Evolutionary conservation across 352 stramenopile species (phyloP).

Genomic region (Pythium volutum): DNA sequence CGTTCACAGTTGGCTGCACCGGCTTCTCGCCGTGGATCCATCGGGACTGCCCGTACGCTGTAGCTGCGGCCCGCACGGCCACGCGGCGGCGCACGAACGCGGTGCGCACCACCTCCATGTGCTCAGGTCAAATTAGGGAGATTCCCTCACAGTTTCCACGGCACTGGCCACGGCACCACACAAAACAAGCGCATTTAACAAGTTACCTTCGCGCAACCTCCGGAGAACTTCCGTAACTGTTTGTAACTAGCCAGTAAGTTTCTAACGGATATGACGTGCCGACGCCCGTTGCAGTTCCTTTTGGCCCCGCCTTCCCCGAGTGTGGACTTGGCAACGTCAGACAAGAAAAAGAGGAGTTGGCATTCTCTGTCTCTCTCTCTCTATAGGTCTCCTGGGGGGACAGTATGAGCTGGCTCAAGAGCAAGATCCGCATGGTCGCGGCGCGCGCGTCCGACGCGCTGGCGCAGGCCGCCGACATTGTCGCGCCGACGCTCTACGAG

Average conservation of each 20-base stretch:
- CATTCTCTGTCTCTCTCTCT: neutral
- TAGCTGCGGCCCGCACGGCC: neutral
- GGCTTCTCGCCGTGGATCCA: neutral
- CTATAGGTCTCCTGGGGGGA: too few species aligned
- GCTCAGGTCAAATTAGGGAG: neutral
- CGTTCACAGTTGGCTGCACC: neutral
- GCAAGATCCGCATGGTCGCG: conserved; percentile 73
- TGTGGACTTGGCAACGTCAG: conserved; percentile 4
- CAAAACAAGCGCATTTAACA: conserved; percentile 15
- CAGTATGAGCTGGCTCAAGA: conserved; percentile 70
- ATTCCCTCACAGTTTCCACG: neutral
- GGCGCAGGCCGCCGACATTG: conserved; percentile 74
- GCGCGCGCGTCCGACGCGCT: conserved; percentile 67
- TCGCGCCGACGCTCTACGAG: conserved; percentile 79
- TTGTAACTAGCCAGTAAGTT: neutral
- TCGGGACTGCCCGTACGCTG: neutral
- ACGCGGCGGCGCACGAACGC: conserved; percentile 18
- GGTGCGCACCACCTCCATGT: conserved; percentile 13
- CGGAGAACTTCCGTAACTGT: conserved; percentile 6
- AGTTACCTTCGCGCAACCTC: conserved; percentile 23
- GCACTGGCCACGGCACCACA: conserved; percentile 18
- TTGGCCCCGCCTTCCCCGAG: neutral
- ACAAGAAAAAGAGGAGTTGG: neutral
- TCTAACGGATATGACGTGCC: neutral
- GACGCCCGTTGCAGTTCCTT: neutral